Percentiles rank a stretch among this genome's conserved stretches.
Evolutionary conservation across 2,329 filamentous ascomycete genomes (phyloP).

Genomic region (Diplodia seriata): DNA sequence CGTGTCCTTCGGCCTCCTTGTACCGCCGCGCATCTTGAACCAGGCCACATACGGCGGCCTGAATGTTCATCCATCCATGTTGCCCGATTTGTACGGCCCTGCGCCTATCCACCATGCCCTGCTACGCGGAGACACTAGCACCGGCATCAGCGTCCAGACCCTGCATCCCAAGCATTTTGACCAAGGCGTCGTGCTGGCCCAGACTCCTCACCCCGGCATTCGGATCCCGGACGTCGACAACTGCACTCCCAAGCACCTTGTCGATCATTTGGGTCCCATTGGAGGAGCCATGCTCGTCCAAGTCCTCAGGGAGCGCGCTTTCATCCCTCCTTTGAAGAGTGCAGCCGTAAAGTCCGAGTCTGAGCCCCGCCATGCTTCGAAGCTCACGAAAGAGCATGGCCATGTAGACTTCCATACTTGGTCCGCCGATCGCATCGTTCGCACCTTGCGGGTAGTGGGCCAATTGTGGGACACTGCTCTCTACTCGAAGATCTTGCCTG

Average conservation of each 20-base stretch:
- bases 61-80: constrained; percentile 90
- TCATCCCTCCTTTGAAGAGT: constrained; percentile 66
- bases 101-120: constrained; percentile 89
- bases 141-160: constrained; percentile 87
- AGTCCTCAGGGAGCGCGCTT: constrained; percentile 67
- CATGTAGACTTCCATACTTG: constrained; percentile 67
- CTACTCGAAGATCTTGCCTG: constrained; percentile 2
- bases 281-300: constrained; percentile 75
- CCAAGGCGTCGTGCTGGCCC: constrained; percentile 75
- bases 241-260: constrained; percentile 59
- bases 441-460: constrained; percentile 67
- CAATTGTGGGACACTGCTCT: constrained; percentile 66
- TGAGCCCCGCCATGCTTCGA: constrained; percentile 66
- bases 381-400: constrained; percentile 70
- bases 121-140: constrained; percentile 64
- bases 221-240: constrained; percentile 56
- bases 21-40: constrained; percentile 77
- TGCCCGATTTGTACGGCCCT: constrained; percentile 85
- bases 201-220: constrained; percentile 64
- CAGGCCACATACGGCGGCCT: constrained; percentile 81
- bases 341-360: constrained; percentile 41
- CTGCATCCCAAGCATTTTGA: constrained; percentile 80
- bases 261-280: constrained; percentile 63
- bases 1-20: constrained; percentile 91
- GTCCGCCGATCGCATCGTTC: constrained; percentile 59